Evolutionary conservation across 345 rosid genomes (phyloP), one percentile per base, ranked within the genome.

Genomic region (Brassica incana): DNA sequence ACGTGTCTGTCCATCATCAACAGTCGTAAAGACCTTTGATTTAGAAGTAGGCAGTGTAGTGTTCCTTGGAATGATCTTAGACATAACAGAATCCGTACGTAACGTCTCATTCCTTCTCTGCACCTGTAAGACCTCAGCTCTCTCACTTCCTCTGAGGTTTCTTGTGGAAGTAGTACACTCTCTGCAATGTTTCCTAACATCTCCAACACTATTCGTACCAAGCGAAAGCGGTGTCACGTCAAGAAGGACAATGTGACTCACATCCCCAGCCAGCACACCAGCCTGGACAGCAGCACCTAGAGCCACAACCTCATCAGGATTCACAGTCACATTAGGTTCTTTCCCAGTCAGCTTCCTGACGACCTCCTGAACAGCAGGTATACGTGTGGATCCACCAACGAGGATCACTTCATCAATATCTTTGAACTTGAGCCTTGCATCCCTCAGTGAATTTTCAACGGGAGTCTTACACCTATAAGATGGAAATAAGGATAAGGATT

Each of bases 331-430:
- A 78, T 95, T 95, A 8, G 99, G 99, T 14, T 91, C 98, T 83
- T 91, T 95, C 59, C 97, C 94, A 1, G 96, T 95, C 84, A 93
- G 12, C 88, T 91, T 90, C 87, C 88, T 93, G n/a, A 93, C 98
- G 36, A 95, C 91, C 80, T 88, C 95, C 82, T 93, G 98, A 29
- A 95, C 98, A 75, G 99, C 97, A 45, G 96, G 99, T 56, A 95
- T 95, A 36, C 98, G 94, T 27, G 99, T 95, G 59, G 99, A 95
- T 33, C 99, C 99, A 78, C 99, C 99, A n/a, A 95, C 99, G 79
- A 95, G 97, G 65, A 95, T 93, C 15, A 93, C 94, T 84, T 95
- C 99, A 84, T 93, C 99, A 33, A 95, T 72, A 65, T 95, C 99
- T 40, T 84, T 91, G 69, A 87, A 83, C 67, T 94, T 80, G 27